These are phyloP conservation scores for Yamadazyma membranifaciens DNA, from an alignment of 1,139 yeast species.

Conservation along the genomic window DNA sequence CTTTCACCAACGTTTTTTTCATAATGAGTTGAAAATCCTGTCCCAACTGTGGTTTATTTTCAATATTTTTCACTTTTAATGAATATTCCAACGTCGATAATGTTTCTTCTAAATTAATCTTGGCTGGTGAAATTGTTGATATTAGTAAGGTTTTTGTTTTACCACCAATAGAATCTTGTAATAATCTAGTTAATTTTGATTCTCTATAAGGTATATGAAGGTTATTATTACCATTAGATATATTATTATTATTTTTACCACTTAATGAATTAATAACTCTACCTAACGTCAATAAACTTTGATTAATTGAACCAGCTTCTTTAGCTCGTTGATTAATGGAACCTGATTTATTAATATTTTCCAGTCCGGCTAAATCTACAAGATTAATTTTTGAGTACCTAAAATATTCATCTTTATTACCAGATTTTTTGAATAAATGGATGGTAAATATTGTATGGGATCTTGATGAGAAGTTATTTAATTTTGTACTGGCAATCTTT, in stretches of 20 bases:
- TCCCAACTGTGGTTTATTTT: constrained; percentile 63
- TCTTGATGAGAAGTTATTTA: constrained; percentile 68
- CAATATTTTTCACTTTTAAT: constrained; percentile 73
- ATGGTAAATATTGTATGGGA: constrained; percentile 75
- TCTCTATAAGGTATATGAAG: constrained; percentile 81
- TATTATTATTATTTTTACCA: constrained; percentile 16
- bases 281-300: constrained; percentile 77
- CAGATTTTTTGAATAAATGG: constrained; percentile 47
- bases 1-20: constrained; percentile 58
- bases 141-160: constrained; percentile 75
- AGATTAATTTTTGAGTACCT: constrained; percentile 68
- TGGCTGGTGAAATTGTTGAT: constrained; percentile 82
- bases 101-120: constrained; percentile 72
- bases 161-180: constrained; percentile 85
- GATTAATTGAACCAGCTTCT: constrained; percentile 88
- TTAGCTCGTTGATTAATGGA: constrained; percentile 76
- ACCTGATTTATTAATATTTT: constrained; percentile 76
- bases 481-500: constrained; percentile 66
- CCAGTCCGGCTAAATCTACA: constrained; percentile 90
- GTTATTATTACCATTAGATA: neutral
- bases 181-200: constrained; percentile 72
- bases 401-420: constrained; percentile 26
- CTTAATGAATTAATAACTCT: constrained; percentile 73
- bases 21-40: constrained; percentile 54
- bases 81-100: constrained; percentile 84